These are phyloP conservation scores for Globisporangium echinulatum DNA, from an alignment of 352 stramenopile species.

Conservation along the genomic window DNA sequence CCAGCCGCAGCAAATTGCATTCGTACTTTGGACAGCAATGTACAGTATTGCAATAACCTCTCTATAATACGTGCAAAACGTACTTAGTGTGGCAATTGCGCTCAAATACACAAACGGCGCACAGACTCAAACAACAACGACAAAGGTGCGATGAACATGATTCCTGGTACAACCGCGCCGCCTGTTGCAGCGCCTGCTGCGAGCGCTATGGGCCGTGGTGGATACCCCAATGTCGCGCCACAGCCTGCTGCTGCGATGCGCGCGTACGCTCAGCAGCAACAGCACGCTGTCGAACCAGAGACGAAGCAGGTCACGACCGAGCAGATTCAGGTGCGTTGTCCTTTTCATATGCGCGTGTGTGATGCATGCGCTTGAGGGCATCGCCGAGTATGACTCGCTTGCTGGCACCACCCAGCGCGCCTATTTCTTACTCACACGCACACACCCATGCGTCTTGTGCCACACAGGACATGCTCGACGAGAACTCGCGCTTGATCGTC, in stretches of 20 bases:
- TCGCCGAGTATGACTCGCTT: not conserved
- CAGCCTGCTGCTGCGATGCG: constrained; percentile 4
- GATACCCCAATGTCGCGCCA: constrained; percentile 2
- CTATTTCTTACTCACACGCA: not conserved
- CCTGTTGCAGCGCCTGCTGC: not conserved
- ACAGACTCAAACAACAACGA: not conserved
- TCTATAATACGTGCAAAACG: not conserved
- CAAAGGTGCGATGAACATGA: constrained; percentile 2
- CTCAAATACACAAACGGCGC: not conserved
- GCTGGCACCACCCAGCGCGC: not conserved
- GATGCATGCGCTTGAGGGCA: not conserved
- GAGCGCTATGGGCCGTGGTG: constrained; percentile 19
- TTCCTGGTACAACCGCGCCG: constrained; percentile 1
- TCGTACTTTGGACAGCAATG: not conserved
- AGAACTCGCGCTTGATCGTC: constrained; percentile 83
- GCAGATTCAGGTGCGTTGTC: constrained; percentile 62
- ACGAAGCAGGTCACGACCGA: constrained; percentile 72
- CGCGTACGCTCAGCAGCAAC: constrained; percentile 19
- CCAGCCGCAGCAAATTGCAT: too few species aligned
- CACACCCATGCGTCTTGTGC: too few species aligned
- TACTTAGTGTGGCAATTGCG: not conserved
- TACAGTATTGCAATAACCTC: not conserved
- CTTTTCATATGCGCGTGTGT: not conserved
- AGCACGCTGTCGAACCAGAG: constrained; percentile 21
- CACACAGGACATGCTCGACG: constrained; percentile 76